Conservation (phyloP, 345 rosid genomes). For the Populus pruinosa region DNA sequence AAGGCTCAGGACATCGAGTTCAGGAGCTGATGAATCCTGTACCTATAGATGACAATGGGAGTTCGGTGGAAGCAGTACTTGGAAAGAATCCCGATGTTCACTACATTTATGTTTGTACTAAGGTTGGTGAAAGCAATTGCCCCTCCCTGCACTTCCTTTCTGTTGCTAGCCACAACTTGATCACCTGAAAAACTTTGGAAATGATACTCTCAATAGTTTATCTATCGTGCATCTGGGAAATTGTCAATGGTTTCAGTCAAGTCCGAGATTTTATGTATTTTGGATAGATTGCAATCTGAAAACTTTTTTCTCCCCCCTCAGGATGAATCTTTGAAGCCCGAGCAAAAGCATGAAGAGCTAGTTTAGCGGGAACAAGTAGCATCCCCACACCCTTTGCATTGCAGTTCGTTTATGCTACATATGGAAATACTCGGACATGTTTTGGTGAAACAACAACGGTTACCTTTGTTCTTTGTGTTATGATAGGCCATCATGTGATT, state of each 20-base stretch:
- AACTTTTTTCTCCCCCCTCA: neutral
- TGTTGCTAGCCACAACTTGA: neutral
- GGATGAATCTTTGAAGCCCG: conserved; percentile 28
- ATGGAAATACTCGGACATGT: neutral
- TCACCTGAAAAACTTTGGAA: neutral
- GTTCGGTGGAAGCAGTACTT: conserved; percentile 51
- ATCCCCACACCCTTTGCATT: neutral
- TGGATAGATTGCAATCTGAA: no score
- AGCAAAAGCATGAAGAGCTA: conserved; percentile 16
- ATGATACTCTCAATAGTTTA: neutral
- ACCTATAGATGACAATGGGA: conserved; percentile 54
- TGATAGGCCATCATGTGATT: neutral
- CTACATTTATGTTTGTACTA: conserved; percentile 61
- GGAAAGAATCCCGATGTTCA: conserved; percentile 76
- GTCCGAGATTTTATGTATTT: no score
- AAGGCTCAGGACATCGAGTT: conserved; percentile 32
- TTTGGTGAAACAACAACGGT: neutral
- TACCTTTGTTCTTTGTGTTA: neutral
- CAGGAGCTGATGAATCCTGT: conserved; percentile 62
- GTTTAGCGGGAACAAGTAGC: conserved; percentile 5
- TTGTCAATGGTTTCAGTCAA: no score
- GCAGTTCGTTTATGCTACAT: neutral
- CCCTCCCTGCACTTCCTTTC: neutral
- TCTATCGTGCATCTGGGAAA: neutral
- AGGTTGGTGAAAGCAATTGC: conserved; percentile 36